Conservation (phyloP, 2,329 filamentous ascomycete genomes). For the Verticillium tricorpus region DNA sequence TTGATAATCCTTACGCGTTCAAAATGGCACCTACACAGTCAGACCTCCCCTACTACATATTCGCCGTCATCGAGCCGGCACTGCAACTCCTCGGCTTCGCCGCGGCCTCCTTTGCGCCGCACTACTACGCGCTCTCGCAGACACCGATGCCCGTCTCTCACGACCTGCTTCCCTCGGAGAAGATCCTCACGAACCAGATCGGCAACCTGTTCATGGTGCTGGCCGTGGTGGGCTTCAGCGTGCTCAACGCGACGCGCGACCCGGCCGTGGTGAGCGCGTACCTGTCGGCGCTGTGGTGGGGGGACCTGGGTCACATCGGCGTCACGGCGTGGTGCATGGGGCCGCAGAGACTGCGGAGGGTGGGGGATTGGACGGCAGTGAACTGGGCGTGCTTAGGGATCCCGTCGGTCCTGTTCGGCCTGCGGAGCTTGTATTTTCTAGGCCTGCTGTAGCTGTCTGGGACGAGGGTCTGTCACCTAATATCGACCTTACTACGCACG, state of each 20-base stretch:
- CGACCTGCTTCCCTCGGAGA: not conserved
- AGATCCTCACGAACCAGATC: not conserved
- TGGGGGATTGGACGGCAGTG: not conserved
- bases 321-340: constrained; percentile 2
- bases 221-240: not conserved
- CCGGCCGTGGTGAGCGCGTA: not conserved
- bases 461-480: too few relatives aligned
- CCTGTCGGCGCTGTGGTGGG: constrained; percentile 2
- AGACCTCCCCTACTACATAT: not conserved
- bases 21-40: too few relatives aligned
- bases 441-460: too few relatives aligned
- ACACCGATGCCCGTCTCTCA: not conserved
- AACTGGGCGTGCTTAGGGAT: not conserved
- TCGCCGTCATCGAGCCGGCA: not conserved
- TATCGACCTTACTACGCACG: too few relatives aligned
- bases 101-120: not conserved
- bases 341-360: not conserved
- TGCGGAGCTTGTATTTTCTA: too few relatives aligned
- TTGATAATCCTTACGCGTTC: too few relatives aligned
- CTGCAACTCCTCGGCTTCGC: constrained; percentile 1
- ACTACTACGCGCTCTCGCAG: constrained; percentile 1
- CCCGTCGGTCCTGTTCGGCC: not conserved
- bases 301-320: constrained; percentile 1
- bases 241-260: not conserved
- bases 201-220: not conserved